Conservation (phyloP, 805 yeast genomes). For the Candida loeiensis region DNA sequence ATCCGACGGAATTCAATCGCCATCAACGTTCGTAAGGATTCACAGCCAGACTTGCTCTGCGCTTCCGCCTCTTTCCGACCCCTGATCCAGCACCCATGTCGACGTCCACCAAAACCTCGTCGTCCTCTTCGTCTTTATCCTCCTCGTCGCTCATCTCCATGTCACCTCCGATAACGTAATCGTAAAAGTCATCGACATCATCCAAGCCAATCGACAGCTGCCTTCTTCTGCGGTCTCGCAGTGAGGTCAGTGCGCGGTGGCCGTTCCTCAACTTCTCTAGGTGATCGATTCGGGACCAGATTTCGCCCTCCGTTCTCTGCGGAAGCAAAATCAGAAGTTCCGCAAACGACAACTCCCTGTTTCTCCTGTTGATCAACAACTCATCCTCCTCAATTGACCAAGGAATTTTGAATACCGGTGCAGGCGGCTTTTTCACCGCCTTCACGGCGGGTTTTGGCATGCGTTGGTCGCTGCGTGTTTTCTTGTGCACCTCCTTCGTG, state of each 20-base stretch:
- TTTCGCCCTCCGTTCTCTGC: slow-evolving; percentile 69
- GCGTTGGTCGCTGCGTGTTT: neutral
- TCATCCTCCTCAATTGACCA: slow-evolving; percentile 74
- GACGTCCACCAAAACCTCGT: slow-evolving; percentile 37
- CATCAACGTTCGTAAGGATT: slow-evolving; percentile 25
- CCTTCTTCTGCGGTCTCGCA: slow-evolving; percentile 28
- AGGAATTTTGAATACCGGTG: slow-evolving; percentile 30
- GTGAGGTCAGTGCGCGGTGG: slow-evolving; percentile 22
- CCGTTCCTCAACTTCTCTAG: slow-evolving; percentile 39
- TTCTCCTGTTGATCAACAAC: slow-evolving; percentile 49
- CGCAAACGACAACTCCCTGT: slow-evolving; percentile 60
- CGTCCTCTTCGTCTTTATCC: slow-evolving; percentile 28
- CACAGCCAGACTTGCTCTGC: slow-evolving; percentile 43
- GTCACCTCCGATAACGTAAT: slow-evolving; percentile 36
- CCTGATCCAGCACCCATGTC: slow-evolving; percentile 15
- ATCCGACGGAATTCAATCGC: neutral
- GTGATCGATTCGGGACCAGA: slow-evolving; percentile 55
- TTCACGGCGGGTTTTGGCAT: slow-evolving; percentile 7
- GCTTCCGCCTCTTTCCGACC: slow-evolving; percentile 25
- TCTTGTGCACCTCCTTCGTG: slow-evolving; percentile 3
- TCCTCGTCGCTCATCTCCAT: slow-evolving; percentile 33
- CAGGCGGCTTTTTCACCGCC: neutral
- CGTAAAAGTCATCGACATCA: slow-evolving; percentile 42
- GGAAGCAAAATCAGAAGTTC: slow-evolving; percentile 75
- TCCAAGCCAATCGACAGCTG: slow-evolving; percentile 41